Base-by-base conservation (phyloP, 1,284 basidiomycete species). In the Afroboletus lepidellus region DNA sequence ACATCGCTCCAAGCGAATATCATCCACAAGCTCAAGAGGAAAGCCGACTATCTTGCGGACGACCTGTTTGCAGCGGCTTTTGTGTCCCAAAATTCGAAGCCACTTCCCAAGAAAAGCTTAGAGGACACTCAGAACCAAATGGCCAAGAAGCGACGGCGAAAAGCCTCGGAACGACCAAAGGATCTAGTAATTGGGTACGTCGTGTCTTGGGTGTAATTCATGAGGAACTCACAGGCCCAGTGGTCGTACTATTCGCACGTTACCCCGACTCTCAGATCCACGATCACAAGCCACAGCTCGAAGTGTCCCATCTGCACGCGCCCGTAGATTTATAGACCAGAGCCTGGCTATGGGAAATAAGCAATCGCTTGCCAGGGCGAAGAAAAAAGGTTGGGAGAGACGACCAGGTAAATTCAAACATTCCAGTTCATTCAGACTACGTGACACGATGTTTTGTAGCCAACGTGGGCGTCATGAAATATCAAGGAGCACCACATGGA, bases 51-150 rank as follows among this genome's bases (percentile, higher is more conserved):
- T 57, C 75, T 80, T 16, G 74, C 77, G 8, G 79, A 80, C 56
- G 72, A 77, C 46, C 61, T 81, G 24, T 80, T 80, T 58, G 54
- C 65, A 2, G 69, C 76, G 51, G 79, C 79, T 1, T 79, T 80
- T 56, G 60, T 72, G 2, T 56, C 68, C 3, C 65, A 60, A 42
- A 67, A 56, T 42, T 64, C 37, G 57, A 65, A 55, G 32, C 18
- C n/a, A 0, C 11, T 4, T 1, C 25, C 38, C 38, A 46, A 57
- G 49, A 52, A 57, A 48, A 41, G 27, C 1, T 13, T 11, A 13
- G 39, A 46, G 27, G 8, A 44, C 53, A 61, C 48, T n/a, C 53
- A 51, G 37, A 57, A 41, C 30, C 55, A 58, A 43, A 34, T 50
- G n/a, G 41, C 46, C 36, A 65, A 63, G 63, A 66, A 59, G 58